Base-by-base conservation (phyloP, 208 protist genomes). In the Trypanosoma caninum region DNA sequence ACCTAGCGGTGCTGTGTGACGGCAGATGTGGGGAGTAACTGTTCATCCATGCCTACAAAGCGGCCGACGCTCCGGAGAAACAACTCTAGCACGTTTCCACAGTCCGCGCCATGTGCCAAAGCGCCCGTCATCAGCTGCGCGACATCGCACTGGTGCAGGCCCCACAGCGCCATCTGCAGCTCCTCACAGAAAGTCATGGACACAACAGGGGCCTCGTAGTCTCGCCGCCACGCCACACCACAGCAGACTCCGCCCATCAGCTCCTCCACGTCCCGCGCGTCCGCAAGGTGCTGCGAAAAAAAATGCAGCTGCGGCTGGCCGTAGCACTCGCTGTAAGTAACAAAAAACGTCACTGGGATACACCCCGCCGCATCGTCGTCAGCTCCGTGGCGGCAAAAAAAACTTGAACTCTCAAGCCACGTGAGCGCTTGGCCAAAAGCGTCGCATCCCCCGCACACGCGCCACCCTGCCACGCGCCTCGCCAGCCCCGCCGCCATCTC, bases 81-180 rank as follows among this genome's bases (percentile, higher is more conserved):
- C 25, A 77, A 16, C 18, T 57, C 54, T 0, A 90, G 48, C 16
- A 72, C 23, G 42, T 78, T 71, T 3, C 69, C 74, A 27, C 23
- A 14, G 18, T 16, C 54, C 1, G 53, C 48, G 11, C 66, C 74
- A 45, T 74, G 38, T 11, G 53, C 68, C 6, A 47, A 38, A 31
- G 48, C 35, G 37, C 44, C 51, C 7, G 47, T 30, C 4, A 86
- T 23, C n/a, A 90, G 22, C 14, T 69, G 72, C 27, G 57, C 70
- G 16, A 70, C 73, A 47, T 90, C 83, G 47, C 83, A 90, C 45
- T 69, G 72, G 51, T 89, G 82, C 10, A 89, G 42, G 3, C 70
- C 50, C 77, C 78, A 89, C 54, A 81, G 54, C 23, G 74, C 23
- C 64, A 67, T 63, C 30, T 69, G 37, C 5, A 79, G 22, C 14